Base-by-base conservation (phyloP, 1,139 yeast species). In the Hyphopichia wangnamkhiaoensis region DNA sequence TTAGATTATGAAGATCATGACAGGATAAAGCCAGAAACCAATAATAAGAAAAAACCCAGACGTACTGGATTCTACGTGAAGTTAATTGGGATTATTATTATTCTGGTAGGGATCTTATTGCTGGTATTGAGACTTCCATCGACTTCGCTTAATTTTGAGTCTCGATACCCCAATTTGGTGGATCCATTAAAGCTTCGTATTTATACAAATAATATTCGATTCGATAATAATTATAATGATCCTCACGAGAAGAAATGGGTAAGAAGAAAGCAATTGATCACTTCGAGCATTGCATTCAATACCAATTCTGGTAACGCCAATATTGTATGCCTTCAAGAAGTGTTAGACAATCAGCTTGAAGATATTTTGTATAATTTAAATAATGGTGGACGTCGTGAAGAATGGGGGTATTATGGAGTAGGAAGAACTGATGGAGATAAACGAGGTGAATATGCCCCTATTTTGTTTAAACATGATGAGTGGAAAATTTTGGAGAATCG, bases 241-340 rank as follows among this genome's bases (percentile, higher is more conserved):
- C 46, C 45, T 12, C 52, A 66, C 12, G 84, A 79, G 49, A 50
- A 52, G 35, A 63, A 63, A 3, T 79, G 84, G 84, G 41, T 38
- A 3, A 55, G 56, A 30, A 63, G 82, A 26, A 65, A 61, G 40
- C 52, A 51, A 5, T 60, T 63, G 18, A 59, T 77, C 5, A 58
- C 66, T 28, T 59, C 64, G 31, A 61, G 76, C 12, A 76, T 79
- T 43, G 48, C 49, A 21, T 63, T 58, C 43, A 58, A 63, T 40
- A 64, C 76, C 5, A 51, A 54, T n/a, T 45, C 50, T 8, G 63
- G 67, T 9, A 47, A 53, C 34, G 70, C 66, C 37, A 68, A 59
- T 39, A 57, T 63, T 4, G 78, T 79, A 8, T 72, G 80, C 35
- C 61, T 79, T 28, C 84, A 79, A 50, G 84, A 79, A 50, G 84